These are phyloP conservation scores for Typha latifolia DNA, from an alignment of 176 grass and related monocot genomes.

Conservation along the genomic window DNA sequence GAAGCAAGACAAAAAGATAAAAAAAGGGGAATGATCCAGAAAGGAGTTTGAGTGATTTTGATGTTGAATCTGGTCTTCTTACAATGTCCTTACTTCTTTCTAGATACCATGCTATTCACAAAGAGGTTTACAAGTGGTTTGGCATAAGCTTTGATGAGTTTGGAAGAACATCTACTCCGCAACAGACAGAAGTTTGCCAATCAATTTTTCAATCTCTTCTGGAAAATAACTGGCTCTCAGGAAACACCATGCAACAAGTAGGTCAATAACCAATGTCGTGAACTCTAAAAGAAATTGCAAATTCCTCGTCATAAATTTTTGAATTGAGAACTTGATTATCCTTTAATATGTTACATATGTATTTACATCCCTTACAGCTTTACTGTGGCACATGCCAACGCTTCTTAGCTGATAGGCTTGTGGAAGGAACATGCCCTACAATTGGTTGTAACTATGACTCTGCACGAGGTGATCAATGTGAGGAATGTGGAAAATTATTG, in stretches of 20 bases:
- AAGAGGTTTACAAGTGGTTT: constrained; percentile 90
- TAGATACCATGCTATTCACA: constrained; percentile 85
- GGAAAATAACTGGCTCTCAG: constrained; percentile 88
- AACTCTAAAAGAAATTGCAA: not conserved
- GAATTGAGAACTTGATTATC: not conserved
- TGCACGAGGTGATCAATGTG: constrained; percentile 91
- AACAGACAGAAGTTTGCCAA: constrained; percentile 92
- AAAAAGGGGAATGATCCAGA: too few species aligned
- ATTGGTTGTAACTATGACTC: constrained; percentile 58
- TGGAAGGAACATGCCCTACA: constrained; percentile 82
- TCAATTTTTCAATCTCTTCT: constrained; percentile 79
- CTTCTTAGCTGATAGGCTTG: constrained; percentile 91
- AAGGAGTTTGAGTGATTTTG: not conserved
- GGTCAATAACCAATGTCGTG: not conserved
- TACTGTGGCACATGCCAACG: constrained; percentile 76
- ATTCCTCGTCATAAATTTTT: not conserved
- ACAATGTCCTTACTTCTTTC: constrained; percentile 21
- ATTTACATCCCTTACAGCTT: constrained; percentile 35
- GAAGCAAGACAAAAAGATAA: too few species aligned
- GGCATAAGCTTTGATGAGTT: constrained; percentile 97
- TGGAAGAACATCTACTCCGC: constrained; percentile 65
- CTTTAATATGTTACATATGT: too few species aligned
- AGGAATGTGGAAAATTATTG: constrained; percentile 84
- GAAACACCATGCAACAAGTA: constrained; percentile 96
- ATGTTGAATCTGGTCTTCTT: not conserved